These are phyloP conservation scores for Citrus inodora DNA, from an alignment of 345 rosid genomes.

Conservation along the genomic window DNA sequence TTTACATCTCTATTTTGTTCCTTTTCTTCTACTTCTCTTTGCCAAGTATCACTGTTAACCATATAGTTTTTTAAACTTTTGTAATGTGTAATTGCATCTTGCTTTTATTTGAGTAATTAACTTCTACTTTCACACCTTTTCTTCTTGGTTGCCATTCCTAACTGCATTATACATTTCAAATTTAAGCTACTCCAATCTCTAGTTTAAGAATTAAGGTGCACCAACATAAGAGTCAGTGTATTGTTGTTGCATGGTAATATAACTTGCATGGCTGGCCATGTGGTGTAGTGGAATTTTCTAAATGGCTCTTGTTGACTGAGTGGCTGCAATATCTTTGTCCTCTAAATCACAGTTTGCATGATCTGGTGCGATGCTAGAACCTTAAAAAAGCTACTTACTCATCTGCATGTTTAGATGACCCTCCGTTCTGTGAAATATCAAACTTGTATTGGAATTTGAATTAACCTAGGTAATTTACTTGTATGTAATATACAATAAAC, in stretches of 20 bases:
- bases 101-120: neutral
- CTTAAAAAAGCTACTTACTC: neutral
- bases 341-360: neutral
- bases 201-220: neutral
- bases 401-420: neutral
- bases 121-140: neutral
- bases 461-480: neutral
- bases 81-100: neutral
- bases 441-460: neutral
- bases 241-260: neutral
- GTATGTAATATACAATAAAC: neutral
- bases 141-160: neutral
- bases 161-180: neutral
- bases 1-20: slow-evolving; percentile 2
- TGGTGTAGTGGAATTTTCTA: neutral
- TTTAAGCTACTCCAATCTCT: neutral
- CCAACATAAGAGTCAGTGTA: neutral
- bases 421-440: neutral
- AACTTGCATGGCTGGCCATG: neutral
- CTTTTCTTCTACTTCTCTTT: neutral
- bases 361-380: neutral
- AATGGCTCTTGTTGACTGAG: neutral
- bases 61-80: neutral
- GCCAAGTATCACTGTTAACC: neutral
- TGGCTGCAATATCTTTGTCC: neutral